phyloP scores from a whole-genome alignment of 768 basidiomycete species.

The Boletus insuetus region DNA sequence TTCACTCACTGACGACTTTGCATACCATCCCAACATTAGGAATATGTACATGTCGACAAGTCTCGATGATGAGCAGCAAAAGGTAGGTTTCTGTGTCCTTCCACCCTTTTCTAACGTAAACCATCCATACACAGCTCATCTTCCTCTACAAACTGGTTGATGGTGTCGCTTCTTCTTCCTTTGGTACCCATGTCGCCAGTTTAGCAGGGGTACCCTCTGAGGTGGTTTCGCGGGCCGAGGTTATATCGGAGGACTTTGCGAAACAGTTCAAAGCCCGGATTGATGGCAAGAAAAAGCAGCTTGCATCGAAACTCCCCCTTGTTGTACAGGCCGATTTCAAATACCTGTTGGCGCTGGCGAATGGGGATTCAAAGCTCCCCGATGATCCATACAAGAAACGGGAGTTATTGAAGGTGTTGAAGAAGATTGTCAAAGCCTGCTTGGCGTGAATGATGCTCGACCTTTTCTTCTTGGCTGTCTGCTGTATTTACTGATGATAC shows the following conservation, averaged over 20 bases:
- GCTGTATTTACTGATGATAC: slow-evolving; percentile 13
- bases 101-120: background rate
- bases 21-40: slow-evolving; percentile 87
- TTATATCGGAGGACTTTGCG: slow-evolving; percentile 84
- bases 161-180: slow-evolving; percentile 83
- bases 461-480: background rate
- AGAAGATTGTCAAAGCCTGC: slow-evolving; percentile 36
- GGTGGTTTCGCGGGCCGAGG: slow-evolving; percentile 86
- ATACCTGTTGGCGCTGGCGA: slow-evolving; percentile 66
- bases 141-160: slow-evolving; percentile 94
- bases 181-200: slow-evolving; percentile 93
- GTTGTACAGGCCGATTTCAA: slow-evolving; percentile 88
- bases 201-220: slow-evolving; percentile 86
- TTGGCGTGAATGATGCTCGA: slow-evolving; percentile 11
- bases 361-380: slow-evolving; percentile 50
- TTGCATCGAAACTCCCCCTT: slow-evolving; percentile 64
- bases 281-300: slow-evolving; percentile 52
- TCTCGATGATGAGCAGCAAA: slow-evolving; percentile 88
- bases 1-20: slow-evolving; percentile 90
- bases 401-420: slow-evolving; percentile 56
- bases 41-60: slow-evolving; percentile 96
- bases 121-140: slow-evolving; percentile 53
- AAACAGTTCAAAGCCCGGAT: slow-evolving; percentile 81
- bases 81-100: slow-evolving; percentile 44
- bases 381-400: slow-evolving; percentile 50